Base-by-base conservation (phyloP, 1,284 basidiomycete species). In the Sphagnurus paluster region DNA sequence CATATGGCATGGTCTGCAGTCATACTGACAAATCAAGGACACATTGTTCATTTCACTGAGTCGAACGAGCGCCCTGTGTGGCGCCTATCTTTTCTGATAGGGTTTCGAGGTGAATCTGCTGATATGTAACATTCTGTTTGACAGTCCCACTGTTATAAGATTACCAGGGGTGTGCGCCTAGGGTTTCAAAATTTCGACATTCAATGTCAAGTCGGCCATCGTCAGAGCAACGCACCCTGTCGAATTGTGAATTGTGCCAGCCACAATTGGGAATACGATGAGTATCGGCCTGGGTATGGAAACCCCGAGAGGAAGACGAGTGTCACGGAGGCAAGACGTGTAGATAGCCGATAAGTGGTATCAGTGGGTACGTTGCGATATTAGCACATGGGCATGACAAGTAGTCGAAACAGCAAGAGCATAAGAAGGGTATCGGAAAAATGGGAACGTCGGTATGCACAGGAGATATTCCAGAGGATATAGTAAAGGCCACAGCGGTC, bases 351-450 rank as follows among this genome's bases (percentile, higher is more conserved):
- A 50, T 48, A 48, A 54, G 39, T 44, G 57, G 50, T 59, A 59
- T 63, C 64, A 57, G 54, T 62, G 60, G 59, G 61, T 65, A 65
- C 65, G 63, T 67, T 60, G 60, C 59, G 57, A 58, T 54, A 43
- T n/a, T 67, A 64, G 66, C 68, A 64, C 56, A 59, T 56, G 62
- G 64, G 58, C 66, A 64, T 69, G 66, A 71, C 63, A 54, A 30
- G 14, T 33, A 54, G 43, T 49, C 47, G 44, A 46, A 56, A 47
- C 52, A 49, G 46, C 53, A 56, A 51, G 42, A 56, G 35, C 52
- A 59, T 53, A 54, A 52, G 59, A 57, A 47, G 59, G 61, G 63
- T 62, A 61, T 65, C 44, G 47, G 49, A 47, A n/a, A 44, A 52
- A 56, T 49, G 49, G 46, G 45, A 46, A 49, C 39, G 51, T 50